phyloP scores from a whole-genome alignment of 1,284 basidiomycete genomes.

The Rhodotorula sp. region DNA sequence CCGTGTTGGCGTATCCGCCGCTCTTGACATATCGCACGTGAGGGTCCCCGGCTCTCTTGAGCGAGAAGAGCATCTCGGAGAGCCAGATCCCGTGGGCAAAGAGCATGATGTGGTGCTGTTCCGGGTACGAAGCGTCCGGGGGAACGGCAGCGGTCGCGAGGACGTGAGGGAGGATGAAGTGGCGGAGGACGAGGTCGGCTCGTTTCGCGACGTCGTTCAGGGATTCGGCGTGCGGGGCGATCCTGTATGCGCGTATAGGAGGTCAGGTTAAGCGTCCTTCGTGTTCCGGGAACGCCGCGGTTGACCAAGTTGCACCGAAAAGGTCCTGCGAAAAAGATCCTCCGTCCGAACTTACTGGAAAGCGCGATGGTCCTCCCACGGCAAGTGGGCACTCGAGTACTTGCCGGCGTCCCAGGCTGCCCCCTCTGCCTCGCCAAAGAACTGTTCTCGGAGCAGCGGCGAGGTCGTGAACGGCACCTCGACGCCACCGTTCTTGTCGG shows the following conservation, averaged over 20 bases:
- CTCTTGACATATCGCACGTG: constrained; percentile 48
- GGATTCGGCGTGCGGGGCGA: constrained; percentile 60
- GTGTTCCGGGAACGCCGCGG: too few species aligned
- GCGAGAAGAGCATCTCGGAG: constrained; percentile 53
- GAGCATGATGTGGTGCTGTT: constrained; percentile 62
- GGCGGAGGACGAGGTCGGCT: constrained; percentile 60
- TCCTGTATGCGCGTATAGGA: constrained; percentile 27
- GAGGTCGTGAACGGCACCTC: constrained; percentile 58
- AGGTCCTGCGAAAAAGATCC: background rate
- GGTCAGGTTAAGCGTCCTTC: background rate
- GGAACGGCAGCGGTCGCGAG: constrained; percentile 15
- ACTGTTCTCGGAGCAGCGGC: constrained; percentile 51
- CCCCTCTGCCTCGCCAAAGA: constrained; percentile 73
- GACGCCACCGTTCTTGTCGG: constrained; percentile 52
- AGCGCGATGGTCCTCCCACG: constrained; percentile 51
- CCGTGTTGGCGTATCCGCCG: constrained; percentile 55
- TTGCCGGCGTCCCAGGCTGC: constrained; percentile 47
- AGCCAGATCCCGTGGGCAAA: constrained; percentile 80
- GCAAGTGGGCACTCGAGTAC: constrained; percentile 34
- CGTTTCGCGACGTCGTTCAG: constrained; percentile 64
- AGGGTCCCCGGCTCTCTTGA: constrained; percentile 46
- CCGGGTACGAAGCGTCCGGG: constrained; percentile 8
- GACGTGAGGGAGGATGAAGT: constrained; percentile 64
- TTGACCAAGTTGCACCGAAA: too few species aligned
- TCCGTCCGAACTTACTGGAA: constrained; percentile 59